Base-by-base conservation (phyloP, 805 yeast genomes). In the Hanseniaspora meyeri region DNA sequence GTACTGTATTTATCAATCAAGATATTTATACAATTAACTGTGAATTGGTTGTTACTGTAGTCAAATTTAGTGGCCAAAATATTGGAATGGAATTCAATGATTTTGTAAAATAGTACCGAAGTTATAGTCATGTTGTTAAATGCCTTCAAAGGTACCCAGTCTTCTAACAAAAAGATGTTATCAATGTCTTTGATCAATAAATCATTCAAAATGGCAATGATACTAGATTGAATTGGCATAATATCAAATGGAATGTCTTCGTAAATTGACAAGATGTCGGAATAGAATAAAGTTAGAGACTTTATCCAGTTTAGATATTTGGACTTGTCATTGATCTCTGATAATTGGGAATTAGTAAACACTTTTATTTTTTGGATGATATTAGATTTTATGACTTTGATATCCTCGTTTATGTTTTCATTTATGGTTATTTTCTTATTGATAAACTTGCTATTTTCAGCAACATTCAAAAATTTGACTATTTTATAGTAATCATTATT, bases 251-350 rank as follows among this genome's bases (percentile, higher is more conserved):
- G 14, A 9, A 32, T 40, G 11, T 43, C 38, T 20, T 31, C 16
- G 39, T 53, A 8, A 6, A 53, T 17, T 29, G 34, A 31, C 7
- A 12, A 27, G 32, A 53, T 32, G 45, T 53, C 57, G 19, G 11
- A 20, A 34, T 36, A 32, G 29, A 53, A 46, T 20, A 46, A 31
- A 27, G 43, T 38, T 11, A 53, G 31, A 2, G 34, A 17, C 39
- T 27, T 45, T 16, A 53, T 43, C 57, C 57, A 53, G 17, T 53
- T 46, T 19, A 53, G 46, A 19, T 53, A 53, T 14, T 31, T 29
- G 3, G 37, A 53, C 6, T 46, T 27, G 7, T 29, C 29, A 12
- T 49, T 48, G n/a, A 45, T 19, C 17, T 11, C 14, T 34, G 38
- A 32, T 10, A 19, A 17, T 9, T 32, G 45, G 12, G 45, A 24